Conservation (phyloP, 2,329 filamentous ascomycete genomes). For the Aureobasidium zeae region DNA sequence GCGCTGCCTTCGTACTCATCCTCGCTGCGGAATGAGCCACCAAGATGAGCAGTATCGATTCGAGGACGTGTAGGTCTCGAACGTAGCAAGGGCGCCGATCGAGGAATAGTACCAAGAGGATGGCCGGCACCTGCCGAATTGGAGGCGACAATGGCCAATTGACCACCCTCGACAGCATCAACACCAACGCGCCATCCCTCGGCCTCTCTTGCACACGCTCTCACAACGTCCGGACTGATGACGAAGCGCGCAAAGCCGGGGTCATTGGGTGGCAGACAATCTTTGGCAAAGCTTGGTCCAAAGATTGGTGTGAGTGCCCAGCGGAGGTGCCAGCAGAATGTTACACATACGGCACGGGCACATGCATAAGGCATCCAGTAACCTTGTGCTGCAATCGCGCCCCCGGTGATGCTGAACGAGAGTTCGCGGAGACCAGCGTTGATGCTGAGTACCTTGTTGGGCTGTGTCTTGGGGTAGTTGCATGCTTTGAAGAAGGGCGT, state of each 20-base stretch:
- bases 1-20: not conserved
- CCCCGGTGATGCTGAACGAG: slow-evolving; percentile 88
- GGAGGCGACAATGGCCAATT: too few relatives aligned
- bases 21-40: slow-evolving; percentile 1
- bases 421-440: slow-evolving; percentile 84
- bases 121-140: too few relatives aligned
- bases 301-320: slow-evolving; percentile 85
- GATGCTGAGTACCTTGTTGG: slow-evolving; percentile 59
- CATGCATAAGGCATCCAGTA: slow-evolving; percentile 95
- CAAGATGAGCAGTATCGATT: slow-evolving; percentile 19
- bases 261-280: slow-evolving; percentile 58
- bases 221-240: slow-evolving; percentile 33
- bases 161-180: too few relatives aligned
- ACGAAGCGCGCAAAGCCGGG: slow-evolving; percentile 41
- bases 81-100: slow-evolving; percentile 18
- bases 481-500: slow-evolving; percentile 91
- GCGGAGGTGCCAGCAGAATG: slow-evolving; percentile 79
- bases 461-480: slow-evolving; percentile 83
- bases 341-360: slow-evolving; percentile 76
- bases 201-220: slow-evolving; percentile 30
- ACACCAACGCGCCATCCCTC: slow-evolving; percentile 27
- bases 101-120: slow-evolving; percentile 16
- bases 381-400: slow-evolving; percentile 81
- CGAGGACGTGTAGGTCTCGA: slow-evolving; percentile 17
- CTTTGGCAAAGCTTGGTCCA: slow-evolving; percentile 65